A percentile compares a stretch with the other conserved stretches of the same genome.
Evolutionary conservation across 2,329 filamentous ascomycete genomes (phyloP).

Genomic region (Apiospora koreana): DNA sequence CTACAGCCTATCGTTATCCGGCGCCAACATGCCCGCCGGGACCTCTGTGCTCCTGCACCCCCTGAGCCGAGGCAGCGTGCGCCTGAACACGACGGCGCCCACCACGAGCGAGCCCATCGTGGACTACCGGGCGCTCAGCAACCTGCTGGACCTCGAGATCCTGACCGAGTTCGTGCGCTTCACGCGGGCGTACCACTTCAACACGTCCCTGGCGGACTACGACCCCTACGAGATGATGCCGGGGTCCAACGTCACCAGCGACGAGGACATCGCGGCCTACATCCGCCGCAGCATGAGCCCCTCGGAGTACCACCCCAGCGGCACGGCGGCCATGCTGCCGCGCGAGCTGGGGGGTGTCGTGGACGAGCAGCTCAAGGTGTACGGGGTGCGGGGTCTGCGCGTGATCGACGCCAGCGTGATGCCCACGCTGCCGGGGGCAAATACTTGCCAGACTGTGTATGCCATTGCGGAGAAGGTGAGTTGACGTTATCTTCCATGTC

Average conservation of each 20-base stretch:
- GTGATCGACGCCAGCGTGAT: conserved; percentile 18
- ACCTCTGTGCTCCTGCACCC: background rate
- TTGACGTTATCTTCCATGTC: background rate
- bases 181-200: background rate
- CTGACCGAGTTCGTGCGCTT: conserved; percentile 9
- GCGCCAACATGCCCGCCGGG: background rate
- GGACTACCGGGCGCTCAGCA: conserved; percentile 4
- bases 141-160: conserved; percentile 1
- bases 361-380: conserved; percentile 28
- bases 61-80: background rate
- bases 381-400: conserved; percentile 18
- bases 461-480: conserved; percentile 11
- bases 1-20: background rate
- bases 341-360: conserved; percentile 45
- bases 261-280: conserved; percentile 28
- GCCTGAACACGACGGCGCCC: background rate
- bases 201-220: background rate
- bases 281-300: conserved; percentile 20
- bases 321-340: conserved; percentile 40
- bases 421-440: background rate
- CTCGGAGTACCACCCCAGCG: conserved; percentile 30
- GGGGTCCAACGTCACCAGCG: conserved; percentile 26
- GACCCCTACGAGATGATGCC: conserved; percentile 11
- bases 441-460: conserved; percentile 8
- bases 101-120: background rate